Conservation (phyloP, 495 filamentous ascomycete genomes). For the Paragyromitra xinjiangensis region DNA sequence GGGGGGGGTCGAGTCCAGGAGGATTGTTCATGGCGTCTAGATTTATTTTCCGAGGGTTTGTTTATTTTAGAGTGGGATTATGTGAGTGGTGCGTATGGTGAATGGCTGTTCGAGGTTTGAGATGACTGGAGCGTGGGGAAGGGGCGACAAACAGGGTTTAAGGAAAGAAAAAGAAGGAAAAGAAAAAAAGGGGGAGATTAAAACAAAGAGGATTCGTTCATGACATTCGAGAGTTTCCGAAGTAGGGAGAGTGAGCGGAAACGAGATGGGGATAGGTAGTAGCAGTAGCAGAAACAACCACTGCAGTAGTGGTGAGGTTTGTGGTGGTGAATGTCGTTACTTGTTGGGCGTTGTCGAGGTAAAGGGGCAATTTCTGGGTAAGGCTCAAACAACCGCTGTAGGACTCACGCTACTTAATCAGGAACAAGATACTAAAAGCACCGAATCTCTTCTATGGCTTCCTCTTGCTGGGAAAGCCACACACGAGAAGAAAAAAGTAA, state of each 20-base stretch:
- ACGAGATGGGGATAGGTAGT: constrained; percentile 46
- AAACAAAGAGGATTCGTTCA: constrained; percentile 58
- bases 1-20: constrained; percentile 65
- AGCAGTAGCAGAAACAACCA: constrained; percentile 40
- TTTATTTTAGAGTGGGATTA: constrained; percentile 38
- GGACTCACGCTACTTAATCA: constrained; percentile 35
- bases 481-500: constrained; percentile 38
- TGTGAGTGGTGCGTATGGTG: constrained; percentile 40
- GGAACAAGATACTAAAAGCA: constrained; percentile 37
- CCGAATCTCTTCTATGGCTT: constrained; percentile 38
- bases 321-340: constrained; percentile 42
- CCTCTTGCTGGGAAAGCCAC: constrained; percentile 40
- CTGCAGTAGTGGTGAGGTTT: constrained; percentile 35
- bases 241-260: constrained; percentile 46
- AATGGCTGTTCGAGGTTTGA: constrained; percentile 45
- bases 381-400: constrained; percentile 50
- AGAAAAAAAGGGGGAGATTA: constrained; percentile 52
- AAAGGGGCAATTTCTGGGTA: constrained; percentile 52
- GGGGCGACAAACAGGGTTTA: constrained; percentile 49
- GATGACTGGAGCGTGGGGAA: constrained; percentile 41
- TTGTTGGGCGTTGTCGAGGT: constrained; percentile 50
- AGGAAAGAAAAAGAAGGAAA: constrained; percentile 51
- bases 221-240: constrained; percentile 57
- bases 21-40: constrained; percentile 50
- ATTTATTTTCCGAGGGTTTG: constrained; percentile 27